Evolutionary conservation across 768 basidiomycete genomes (phyloP).

Genomic region (Kwoniella pini): DNA sequence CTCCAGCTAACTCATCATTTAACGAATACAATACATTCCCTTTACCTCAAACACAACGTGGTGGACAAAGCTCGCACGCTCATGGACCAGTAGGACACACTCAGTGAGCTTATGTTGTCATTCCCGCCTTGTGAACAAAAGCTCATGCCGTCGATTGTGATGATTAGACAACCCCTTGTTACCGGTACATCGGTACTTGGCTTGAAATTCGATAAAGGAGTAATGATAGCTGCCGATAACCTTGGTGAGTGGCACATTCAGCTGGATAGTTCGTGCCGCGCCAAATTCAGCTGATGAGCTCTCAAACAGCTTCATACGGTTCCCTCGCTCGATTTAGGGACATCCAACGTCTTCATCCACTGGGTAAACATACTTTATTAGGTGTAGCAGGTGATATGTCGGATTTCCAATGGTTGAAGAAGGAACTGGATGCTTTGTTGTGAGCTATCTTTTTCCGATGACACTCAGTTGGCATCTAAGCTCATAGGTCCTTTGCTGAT

Average conservation of each 20-base stretch:
- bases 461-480: too few relatives aligned
- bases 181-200: constrained; percentile 96
- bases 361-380: constrained; percentile 80
- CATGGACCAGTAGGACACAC: constrained; percentile 62
- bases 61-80: constrained; percentile 55
- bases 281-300: neutral
- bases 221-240: constrained; percentile 98
- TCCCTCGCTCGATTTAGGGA: constrained; percentile 97
- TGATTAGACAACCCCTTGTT: constrained; percentile 79
- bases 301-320: constrained; percentile 78
- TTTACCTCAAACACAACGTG: constrained; percentile 56
- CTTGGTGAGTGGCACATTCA: constrained; percentile 64
- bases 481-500: neutral
- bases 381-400: constrained; percentile 96
- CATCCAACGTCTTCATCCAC: constrained; percentile 78
- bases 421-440: constrained; percentile 72
- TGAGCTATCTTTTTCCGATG: too few relatives aligned
- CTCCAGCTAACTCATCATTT: constrained; percentile 61
- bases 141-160: neutral
- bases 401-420: constrained; percentile 92
- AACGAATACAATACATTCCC: constrained; percentile 80
- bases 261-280: constrained; percentile 3
- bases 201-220: constrained; percentile 90
- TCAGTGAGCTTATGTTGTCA: constrained; percentile 60
- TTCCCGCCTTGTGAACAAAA: neutral